Evolutionary conservation across 2,329 filamentous ascomycete species (phyloP).

Genomic region (Fusarium euwallaceae): DNA sequence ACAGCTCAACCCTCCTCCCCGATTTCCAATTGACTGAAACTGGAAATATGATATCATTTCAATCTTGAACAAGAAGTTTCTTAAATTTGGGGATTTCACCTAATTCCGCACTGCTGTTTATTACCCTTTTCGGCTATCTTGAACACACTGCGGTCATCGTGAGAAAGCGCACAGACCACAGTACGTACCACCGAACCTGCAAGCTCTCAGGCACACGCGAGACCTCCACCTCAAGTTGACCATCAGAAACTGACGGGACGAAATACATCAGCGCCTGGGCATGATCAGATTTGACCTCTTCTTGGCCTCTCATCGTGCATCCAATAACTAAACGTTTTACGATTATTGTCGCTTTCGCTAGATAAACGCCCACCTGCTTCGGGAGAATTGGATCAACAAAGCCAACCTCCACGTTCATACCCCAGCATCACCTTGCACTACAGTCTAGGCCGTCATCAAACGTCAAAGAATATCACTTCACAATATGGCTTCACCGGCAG

Average conservation of each 20-base stretch:
- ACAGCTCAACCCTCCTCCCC: background rate
- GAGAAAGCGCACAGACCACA: background rate
- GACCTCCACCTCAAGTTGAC: background rate
- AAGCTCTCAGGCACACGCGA: background rate
- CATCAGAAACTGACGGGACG: background rate
- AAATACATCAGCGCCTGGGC: background rate
- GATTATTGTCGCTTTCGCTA: background rate
- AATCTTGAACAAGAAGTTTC: background rate
- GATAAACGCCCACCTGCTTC: background rate
- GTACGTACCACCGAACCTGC: background rate
- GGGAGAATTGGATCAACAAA: too few relatives aligned
- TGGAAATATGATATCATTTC: background rate
- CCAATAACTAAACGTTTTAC: too few relatives aligned
- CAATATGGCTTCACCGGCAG: slow-evolving; percentile 50
- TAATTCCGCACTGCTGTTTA: background rate
- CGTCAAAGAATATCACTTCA: background rate
- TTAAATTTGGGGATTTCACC: background rate
- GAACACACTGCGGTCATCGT: background rate
- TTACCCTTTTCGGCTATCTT: background rate
- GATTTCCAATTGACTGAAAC: background rate
- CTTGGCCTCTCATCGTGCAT: background rate
- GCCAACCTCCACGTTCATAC: background rate
- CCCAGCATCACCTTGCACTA: background rate
- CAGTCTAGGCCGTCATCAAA: background rate
- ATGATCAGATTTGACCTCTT: background rate